Base-by-base conservation (phyloP, 176 grass and related monocot genomes). In the Elymus sibiricus region DNA sequence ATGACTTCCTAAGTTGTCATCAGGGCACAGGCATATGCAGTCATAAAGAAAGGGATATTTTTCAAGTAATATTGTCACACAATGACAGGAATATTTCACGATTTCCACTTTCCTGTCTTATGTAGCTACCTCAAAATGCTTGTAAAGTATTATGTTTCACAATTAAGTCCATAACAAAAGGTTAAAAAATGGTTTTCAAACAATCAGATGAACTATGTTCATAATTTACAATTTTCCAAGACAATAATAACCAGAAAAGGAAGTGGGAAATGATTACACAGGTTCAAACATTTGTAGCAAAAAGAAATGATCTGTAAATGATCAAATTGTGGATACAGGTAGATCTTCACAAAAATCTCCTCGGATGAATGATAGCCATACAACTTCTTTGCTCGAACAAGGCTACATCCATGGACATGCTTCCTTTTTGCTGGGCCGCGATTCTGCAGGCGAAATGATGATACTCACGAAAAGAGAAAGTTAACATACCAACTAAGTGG, bases 331-430 rank as follows among this genome's bases (percentile, higher is more conserved):
- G 96, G 96, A 98, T 98, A 98, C 96, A 98, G 77, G 76, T 91
- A 95, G 38, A 98, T 98, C 79, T 98, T 98, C 68, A 98, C 49
- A 84, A 98, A 98, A 74, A 95, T 32, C 29, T 95, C 93, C 81
- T 98, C 96, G 3, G 67, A 89, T 11, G 75, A 88, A 89, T 93
- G 90, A 86, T 89, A 98, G 5, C 96, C 96, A 83, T 98, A 98
- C 67, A 98, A 66, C 47, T 90, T 95, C 71, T 98, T 98, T 47
- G 93, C 96, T 87, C 94, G 90, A 92, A 95, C 96, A 87, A 98
- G 91, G 74, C 17, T 91, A 90, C 78, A 98, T 76, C 96, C 93
- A 94, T 98, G 96, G 63, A 98, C 85, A 53, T 95, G 90, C 89
- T 87, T 92, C 85, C 49, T 90, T 91, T 92, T 95, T 82, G 93